Evolutionary conservation across 73 alveolate genomes (phyloP), one percentile per base, ranked within the genome.

Genomic region (Blepharisma stoltei): DNA sequence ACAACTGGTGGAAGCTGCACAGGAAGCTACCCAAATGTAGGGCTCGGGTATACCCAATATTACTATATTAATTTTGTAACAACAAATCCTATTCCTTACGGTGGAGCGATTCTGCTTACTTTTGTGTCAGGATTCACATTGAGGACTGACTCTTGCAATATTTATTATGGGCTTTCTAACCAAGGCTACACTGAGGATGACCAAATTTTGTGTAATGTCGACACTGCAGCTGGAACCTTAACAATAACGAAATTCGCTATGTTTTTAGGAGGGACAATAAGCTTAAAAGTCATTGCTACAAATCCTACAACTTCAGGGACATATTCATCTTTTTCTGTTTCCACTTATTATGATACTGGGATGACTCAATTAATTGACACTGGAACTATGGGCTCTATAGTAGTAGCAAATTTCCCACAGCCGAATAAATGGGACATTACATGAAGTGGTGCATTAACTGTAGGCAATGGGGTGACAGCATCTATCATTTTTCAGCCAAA

Each of bases 141-240:
- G 46, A 60, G 73, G 23, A 4, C 37, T 18, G 46, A 0, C 73
- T 60, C 14, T 25, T 60, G 73, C 73, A 14, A 14, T 20, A 60
- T 60, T 14, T 38, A 14, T 60, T 20, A 60, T 60, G 73, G 73
- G 45, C 73, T 60, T 18, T 14, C 14, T 14, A 60, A 60, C 45
- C 73, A 60, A 60, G 73, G 73, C 14, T 60, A 60, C 23, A 60
- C 73, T 60, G 73, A 60, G 5, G 73, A 60, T 60, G 73, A 60
- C 23, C 73, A 60, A 25, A 60, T 60, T 14, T 25, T 60, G 2
- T 60, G 73, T 5, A 25, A 25, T 8, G 45, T 25, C 4, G 73
- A 60, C 46, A 9, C 73, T 60, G 5, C 37, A 8, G n/a, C 23
- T 14, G 4, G 66, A 52, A 18, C 73, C 23, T 60, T 60, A 25